These are phyloP conservation scores for Dryas octopetala DNA, from an alignment of 306 rosid genomes.

Conservation along the genomic window DNA sequence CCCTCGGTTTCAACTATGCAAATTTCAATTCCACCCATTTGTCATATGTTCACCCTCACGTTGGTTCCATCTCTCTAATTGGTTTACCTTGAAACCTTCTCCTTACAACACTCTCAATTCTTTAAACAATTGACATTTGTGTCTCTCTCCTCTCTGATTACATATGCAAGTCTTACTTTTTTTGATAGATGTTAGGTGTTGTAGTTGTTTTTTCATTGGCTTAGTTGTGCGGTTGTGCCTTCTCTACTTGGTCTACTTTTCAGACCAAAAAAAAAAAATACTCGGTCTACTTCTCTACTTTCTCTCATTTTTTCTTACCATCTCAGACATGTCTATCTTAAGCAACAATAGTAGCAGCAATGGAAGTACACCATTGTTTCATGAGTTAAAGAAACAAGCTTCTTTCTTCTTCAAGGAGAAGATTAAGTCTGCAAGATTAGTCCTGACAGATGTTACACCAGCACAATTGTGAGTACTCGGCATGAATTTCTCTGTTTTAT, in stretches of 20 bases:
- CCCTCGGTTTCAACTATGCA: conserved; percentile 10
- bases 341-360: conserved; percentile 40
- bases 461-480: conserved; percentile 58
- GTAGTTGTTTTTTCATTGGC: conserved; percentile 16
- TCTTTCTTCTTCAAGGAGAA: conserved; percentile 91
- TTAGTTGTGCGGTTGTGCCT: conserved; percentile 33
- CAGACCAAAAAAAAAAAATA: no score
- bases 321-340: conserved; percentile 42
- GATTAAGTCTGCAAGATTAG: conserved; percentile 87
- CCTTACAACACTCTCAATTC: background rate
- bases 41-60: background rate
- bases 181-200: conserved; percentile 2
- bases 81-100: conserved; percentile 26
- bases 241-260: conserved; percentile 1
- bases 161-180: conserved; percentile 17
- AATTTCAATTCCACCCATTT: conserved; percentile 1
- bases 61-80: conserved; percentile 13
- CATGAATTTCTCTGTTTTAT: background rate
- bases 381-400: conserved; percentile 85
- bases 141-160: background rate
- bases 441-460: conserved; percentile 93
- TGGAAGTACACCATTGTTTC: conserved; percentile 53
- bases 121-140: background rate
- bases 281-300: no score
- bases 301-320: background rate